Evolutionary conservation across 1,284 basidiomycete species (phyloP).

Genomic region (Heterobasidion annosum): DNA sequence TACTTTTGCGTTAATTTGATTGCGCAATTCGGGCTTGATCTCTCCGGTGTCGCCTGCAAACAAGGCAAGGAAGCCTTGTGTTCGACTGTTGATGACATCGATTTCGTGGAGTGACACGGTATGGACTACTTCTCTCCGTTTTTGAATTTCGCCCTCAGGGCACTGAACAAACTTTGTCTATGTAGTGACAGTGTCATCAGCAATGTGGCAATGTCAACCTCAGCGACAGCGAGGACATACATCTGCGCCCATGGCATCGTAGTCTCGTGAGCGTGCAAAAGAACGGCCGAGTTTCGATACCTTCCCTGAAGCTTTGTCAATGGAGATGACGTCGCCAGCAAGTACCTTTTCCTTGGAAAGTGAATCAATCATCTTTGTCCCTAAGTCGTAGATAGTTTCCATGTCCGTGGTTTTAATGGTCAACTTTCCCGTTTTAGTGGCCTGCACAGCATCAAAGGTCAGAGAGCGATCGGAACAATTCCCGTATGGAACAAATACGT

Average conservation of each 20-base stretch:
- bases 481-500: conserved; percentile 22
- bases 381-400: conserved; percentile 99
- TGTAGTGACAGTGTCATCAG: conserved; percentile 1
- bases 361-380: conserved; percentile 98
- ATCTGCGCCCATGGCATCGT: conserved; percentile 98
- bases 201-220: neutral
- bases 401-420: conserved; percentile 99
- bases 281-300: conserved; percentile 94
- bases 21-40: conserved; percentile 95
- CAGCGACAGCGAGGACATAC: conserved; percentile 41
- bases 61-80: conserved; percentile 81
- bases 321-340: conserved; percentile 92
- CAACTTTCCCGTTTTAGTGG: conserved; percentile 95
- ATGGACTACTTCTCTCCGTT: conserved; percentile 93
- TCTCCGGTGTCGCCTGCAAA: conserved; percentile 94
- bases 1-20: conserved; percentile 96
- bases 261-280: conserved; percentile 93
- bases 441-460: conserved; percentile 38
- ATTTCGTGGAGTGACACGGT: conserved; percentile 98
- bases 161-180: conserved; percentile 98
- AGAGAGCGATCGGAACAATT: neutral
- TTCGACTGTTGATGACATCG: conserved; percentile 97
- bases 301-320: conserved; percentile 97
- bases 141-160: conserved; percentile 96
- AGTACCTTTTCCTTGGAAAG: conserved; percentile 95